Base-by-base conservation (phyloP, 1,139 yeast species). In the Geotrichum klebahnii region DNA sequence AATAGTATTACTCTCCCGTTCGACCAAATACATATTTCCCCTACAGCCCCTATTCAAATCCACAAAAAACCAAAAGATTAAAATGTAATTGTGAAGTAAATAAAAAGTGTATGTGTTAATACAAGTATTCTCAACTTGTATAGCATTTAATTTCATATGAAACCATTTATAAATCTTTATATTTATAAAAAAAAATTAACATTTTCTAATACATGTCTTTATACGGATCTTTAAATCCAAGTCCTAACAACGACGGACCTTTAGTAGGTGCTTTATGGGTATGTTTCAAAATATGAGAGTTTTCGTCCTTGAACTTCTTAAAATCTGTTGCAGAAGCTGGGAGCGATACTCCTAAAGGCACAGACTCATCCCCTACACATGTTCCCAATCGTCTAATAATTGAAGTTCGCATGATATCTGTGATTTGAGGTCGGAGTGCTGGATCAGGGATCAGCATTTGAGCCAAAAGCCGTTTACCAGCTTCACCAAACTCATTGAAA, bases 361-460 rank as follows among this genome's bases (percentile, higher is more conserved):
- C 38, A 3, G 29, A 10, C 2, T 37, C 46, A 17, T 48, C 46
- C 6, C 31, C 37, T 5, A 48, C 40, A 44, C 51, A 48, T 3
- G 51, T 48, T 5, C 43, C 35, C 16, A 48, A 34, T 14, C 48
- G 44, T 5, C 26, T 10, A 14, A 48, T 26, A 5, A 48, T 26
- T 5, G 47, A 44, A 8, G 51, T 43, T 3, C 29, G 26, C 48
- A 86, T 69, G 33, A 86, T 77, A 62, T 86, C 94, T 54, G 76
- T 75, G 16, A 87, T 86, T 26, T 80, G 83, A 49, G 87, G 84
- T 66, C 96, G 74, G 59, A 92, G 73, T 26, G 46, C 52, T 1
- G 95, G 90, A 48, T 81, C 79, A 1, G 95, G 95, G 59, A 83
- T 90, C 60, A 86, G 70, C 55, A 86, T 82, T 14, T 55, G 53